phyloP scores from a whole-genome alignment of 2,329 filamentous ascomycete species.

The Xylariaceae sp. region DNA sequence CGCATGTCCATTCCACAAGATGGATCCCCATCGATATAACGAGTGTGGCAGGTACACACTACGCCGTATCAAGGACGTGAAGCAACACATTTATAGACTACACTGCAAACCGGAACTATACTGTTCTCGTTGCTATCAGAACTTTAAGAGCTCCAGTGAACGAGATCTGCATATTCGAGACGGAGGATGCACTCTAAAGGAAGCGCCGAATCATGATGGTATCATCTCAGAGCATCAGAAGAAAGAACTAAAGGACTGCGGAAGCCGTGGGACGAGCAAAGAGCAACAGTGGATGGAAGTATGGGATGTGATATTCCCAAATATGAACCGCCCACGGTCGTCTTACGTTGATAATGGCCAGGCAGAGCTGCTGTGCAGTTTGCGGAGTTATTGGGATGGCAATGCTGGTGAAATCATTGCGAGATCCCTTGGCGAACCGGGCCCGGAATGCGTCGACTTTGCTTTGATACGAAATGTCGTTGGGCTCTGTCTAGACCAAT shows the following conservation, averaged over 20 bases:
- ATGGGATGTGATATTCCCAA: slow-evolving; percentile 13
- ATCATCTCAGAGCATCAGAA: slow-evolving; percentile 5
- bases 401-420: slow-evolving; percentile 10
- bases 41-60: slow-evolving; percentile 7
- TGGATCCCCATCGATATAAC: neutral
- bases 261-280: slow-evolving; percentile 8
- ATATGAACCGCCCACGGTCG: neutral
- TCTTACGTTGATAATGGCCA: slow-evolving; percentile 5
- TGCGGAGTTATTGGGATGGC: slow-evolving; percentile 9
- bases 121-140: slow-evolving; percentile 5
- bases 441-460: neutral
- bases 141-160: slow-evolving; percentile 1
- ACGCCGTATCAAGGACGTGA: slow-evolving; percentile 17
- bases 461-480: neutral
- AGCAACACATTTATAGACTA: slow-evolving; percentile 18
- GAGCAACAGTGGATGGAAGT: slow-evolving; percentile 13
- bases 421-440: neutral
- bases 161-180: slow-evolving; percentile 10
- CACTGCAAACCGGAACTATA: slow-evolving; percentile 18
- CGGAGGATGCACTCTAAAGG: neutral
- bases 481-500: neutral
- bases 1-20: slow-evolving; percentile 18
- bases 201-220: slow-evolving; percentile 1
- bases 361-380: neutral
- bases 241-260: slow-evolving; percentile 5